A percentile compares a stretch with the other conserved stretches of the same genome.
phyloP scores from a whole-genome alignment of 495 filamentous ascomycete species.

The Daldinia decipiens region DNA sequence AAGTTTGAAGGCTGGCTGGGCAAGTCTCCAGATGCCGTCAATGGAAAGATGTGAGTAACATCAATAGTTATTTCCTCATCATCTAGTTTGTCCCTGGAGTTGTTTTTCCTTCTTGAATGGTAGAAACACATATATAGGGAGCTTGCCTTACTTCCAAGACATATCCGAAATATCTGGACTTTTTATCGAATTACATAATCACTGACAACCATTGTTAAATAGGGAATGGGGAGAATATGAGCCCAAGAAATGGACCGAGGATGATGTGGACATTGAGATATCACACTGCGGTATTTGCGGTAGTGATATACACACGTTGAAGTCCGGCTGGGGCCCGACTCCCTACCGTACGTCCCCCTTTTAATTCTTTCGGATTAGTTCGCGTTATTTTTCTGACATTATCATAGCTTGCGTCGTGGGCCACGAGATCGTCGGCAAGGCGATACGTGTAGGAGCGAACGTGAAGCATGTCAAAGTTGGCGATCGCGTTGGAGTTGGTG shows the following conservation, averaged over 20 bases:
- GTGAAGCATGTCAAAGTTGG: slow-evolving; percentile 75
- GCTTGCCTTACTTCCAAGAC: not conserved
- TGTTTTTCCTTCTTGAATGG: not conserved
- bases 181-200: not conserved
- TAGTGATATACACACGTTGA: slow-evolving; percentile 78
- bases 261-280: slow-evolving; percentile 80
- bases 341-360: slow-evolving; percentile 40
- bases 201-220: not conserved
- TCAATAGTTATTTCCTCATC: too few species aligned
- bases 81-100: not conserved
- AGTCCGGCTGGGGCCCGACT: slow-evolving; percentile 70
- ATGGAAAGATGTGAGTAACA: slow-evolving; percentile 70
- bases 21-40: slow-evolving; percentile 63
- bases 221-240: slow-evolving; percentile 71
- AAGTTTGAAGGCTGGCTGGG: slow-evolving; percentile 87
- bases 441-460: slow-evolving; percentile 73
- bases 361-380: not conserved
- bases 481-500: slow-evolving; percentile 87
- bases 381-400: slow-evolving; percentile 10
- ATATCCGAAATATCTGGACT: not conserved
- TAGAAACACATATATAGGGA: not conserved
- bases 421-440: slow-evolving; percentile 80
- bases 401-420: slow-evolving; percentile 45
- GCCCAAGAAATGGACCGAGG: slow-evolving; percentile 81
- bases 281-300: slow-evolving; percentile 89